These are phyloP conservation scores for Clathrospora elynae DNA, from an alignment of 2,329 filamentous ascomycete genomes.

Conservation along the genomic window DNA sequence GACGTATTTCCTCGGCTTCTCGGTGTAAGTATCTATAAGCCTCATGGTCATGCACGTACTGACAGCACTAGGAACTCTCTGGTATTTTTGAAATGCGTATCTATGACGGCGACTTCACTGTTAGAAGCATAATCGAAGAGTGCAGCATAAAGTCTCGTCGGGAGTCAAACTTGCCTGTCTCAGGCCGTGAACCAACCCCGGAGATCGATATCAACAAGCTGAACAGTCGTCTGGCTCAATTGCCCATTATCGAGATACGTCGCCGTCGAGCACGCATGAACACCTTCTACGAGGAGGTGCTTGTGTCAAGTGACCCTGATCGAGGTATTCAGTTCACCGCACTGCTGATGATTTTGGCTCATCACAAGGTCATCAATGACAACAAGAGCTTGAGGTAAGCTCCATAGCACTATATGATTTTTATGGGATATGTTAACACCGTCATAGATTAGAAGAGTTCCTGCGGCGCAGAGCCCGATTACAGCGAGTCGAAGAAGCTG, in stretches of 20 bases:
- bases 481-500: conserved; percentile 92
- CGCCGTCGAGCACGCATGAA: conserved; percentile 80
- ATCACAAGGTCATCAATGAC: conserved; percentile 98
- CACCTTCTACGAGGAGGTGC: conserved; percentile 94
- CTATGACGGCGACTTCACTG: conserved; percentile 87
- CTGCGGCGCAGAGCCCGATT: conserved; percentile 85
- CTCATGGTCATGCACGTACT: conserved; percentile 5
- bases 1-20: conserved; percentile 87
- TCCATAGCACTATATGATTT: not conserved
- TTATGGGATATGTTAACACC: conserved; percentile 3
- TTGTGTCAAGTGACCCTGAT: conserved; percentile 89
- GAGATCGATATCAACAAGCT: conserved; percentile 75
- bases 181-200: conserved; percentile 45
- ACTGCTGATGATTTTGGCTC: conserved; percentile 91
- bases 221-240: conserved; percentile 70
- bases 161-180: conserved; percentile 54
- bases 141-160: conserved; percentile 65
- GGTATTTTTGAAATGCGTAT: conserved; percentile 97
- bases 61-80: conserved; percentile 69
- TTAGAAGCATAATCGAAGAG: conserved; percentile 84
- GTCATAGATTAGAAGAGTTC: conserved; percentile 83
- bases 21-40: conserved; percentile 60
- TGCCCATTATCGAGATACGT: conserved; percentile 77
- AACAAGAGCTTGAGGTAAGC: conserved; percentile 84
- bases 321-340: conserved; percentile 89